Evolutionary conservation across 192 early-diverging fungal genomes (phyloP).

Genomic region (Polychytrium aggregatum): DNA sequence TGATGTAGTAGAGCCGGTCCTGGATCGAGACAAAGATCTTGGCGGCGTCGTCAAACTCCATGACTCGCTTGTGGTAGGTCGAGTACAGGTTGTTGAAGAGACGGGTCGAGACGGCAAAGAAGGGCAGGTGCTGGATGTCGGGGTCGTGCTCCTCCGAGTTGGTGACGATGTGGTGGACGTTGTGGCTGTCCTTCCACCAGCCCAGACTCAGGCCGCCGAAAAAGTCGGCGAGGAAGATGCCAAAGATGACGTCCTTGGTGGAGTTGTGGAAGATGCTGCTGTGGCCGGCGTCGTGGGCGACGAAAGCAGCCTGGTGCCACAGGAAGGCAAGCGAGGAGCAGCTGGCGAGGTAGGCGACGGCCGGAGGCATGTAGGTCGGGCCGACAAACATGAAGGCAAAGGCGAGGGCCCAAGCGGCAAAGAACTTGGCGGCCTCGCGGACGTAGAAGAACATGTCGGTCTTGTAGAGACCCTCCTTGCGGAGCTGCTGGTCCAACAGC

Average conservation of each 20-base stretch:
- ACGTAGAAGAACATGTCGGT: constrained; percentile 44
- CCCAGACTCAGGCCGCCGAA: constrained; percentile 81
- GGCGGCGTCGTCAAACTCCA: constrained; percentile 70
- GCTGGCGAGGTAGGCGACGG: constrained; percentile 14
- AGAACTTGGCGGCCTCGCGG: constrained; percentile 31
- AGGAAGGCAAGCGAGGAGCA: constrained; percentile 29
- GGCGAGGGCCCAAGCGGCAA: constrained; percentile 18
- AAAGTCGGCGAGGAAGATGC: constrained; percentile 69
- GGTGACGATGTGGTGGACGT: constrained; percentile 94
- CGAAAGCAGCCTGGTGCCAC: constrained; percentile 88
- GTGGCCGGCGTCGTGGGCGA: constrained; percentile 96
- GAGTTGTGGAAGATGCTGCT: constrained; percentile 71
- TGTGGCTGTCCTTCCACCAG: constrained; percentile 97
- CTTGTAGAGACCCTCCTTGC: constrained; percentile 51
- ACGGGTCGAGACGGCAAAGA: constrained; percentile 75
- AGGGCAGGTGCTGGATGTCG: constrained; percentile 95
- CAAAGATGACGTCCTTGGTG: constrained; percentile 65
- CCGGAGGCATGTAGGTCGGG: constrained; percentile 6
- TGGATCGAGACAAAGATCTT: constrained; percentile 69
- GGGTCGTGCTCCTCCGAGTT: constrained; percentile 93
- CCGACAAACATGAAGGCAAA: constrained; percentile 15
- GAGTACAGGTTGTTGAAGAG: constrained; percentile 80
- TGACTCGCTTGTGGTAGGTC: constrained; percentile 70
- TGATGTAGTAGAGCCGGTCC: constrained; percentile 74
- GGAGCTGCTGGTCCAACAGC: constrained; percentile 53